Percentiles rank a stretch among this genome's conserved stretches.
phyloP scores from a whole-genome alignment of 1,139 yeast genomes.

The Pichia kudriavzevii region DNA sequence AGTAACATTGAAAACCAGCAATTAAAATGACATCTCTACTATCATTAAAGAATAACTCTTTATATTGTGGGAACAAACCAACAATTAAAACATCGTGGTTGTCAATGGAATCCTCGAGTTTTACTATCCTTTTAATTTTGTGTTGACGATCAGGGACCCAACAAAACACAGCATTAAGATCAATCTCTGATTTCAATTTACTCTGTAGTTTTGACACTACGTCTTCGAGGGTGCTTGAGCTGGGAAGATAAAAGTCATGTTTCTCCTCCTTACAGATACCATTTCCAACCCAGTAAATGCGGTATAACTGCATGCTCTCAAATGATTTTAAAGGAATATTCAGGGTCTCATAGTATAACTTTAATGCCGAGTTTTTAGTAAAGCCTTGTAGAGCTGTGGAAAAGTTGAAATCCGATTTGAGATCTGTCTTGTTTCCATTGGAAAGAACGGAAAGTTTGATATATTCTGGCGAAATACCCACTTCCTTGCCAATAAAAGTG shows the following conservation, averaged over 20 bases:
- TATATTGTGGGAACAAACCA: constrained; percentile 35
- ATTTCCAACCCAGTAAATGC: constrained; percentile 55
- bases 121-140: constrained; percentile 33
- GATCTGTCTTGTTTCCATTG: constrained; percentile 9
- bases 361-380: constrained; percentile 27
- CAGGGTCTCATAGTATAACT: constrained; percentile 53
- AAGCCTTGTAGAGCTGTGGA: constrained; percentile 42
- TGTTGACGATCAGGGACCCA: constrained; percentile 46
- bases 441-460: constrained; percentile 55
- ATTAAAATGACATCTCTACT: constrained; percentile 27
- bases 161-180: constrained; percentile 45
- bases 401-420: constrained; percentile 38
- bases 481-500: constrained; percentile 43
- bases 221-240: constrained; percentile 49
- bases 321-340: constrained; percentile 67
- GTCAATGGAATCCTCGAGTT: constrained; percentile 32
- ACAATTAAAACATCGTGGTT: constrained; percentile 19
- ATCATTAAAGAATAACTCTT: constrained; percentile 14
- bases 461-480: constrained; percentile 52
- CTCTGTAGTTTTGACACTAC: constrained; percentile 49
- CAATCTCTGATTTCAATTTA: too few species aligned
- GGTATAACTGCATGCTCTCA: constrained; percentile 65
- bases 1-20: constrained; percentile 67
- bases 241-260: constrained; percentile 64
- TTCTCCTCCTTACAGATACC: constrained; percentile 59